A percentile compares a stretch with the other conserved stretches of the same genome.
phyloP scores from a whole-genome alignment of 345 rosid genomes.

The Eucalyptus leucophloia region DNA sequence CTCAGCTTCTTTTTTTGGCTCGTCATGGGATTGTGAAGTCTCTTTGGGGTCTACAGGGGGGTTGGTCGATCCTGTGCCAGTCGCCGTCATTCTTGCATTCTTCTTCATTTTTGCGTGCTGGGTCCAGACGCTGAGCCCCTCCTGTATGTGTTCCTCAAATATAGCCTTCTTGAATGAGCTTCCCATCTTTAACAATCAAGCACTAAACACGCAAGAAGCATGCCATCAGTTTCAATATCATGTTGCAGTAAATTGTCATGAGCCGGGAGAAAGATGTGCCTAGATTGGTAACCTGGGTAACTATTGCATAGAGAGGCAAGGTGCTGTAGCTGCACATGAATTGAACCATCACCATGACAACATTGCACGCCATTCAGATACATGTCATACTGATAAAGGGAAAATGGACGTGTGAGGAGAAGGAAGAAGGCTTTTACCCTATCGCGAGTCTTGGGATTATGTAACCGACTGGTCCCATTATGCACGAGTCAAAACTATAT shows the following conservation, averaged over 20 bases:
- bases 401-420: background rate
- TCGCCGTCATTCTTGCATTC: constrained; percentile 26
- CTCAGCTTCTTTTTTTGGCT: background rate
- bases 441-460: constrained; percentile 55
- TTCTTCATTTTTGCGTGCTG: constrained; percentile 34
- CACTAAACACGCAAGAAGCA: background rate
- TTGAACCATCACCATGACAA: constrained; percentile 45
- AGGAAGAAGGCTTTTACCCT: constrained; percentile 32
- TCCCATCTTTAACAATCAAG: constrained; percentile 52
- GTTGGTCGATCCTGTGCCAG: background rate
- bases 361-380: background rate
- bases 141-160: constrained; percentile 61
- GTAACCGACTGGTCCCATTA: constrained; percentile 42
- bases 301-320: constrained; percentile 73
- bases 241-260: background rate
- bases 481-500: constrained; percentile 65
- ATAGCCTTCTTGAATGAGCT: constrained; percentile 60
- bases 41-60: background rate
- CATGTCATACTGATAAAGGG: background rate
- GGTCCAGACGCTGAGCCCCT: constrained; percentile 71
- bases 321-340: constrained; percentile 73
- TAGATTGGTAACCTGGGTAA: constrained; percentile 41
- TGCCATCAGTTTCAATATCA: background rate
- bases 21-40: background rate
- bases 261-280: background rate